Evolutionary conservation across 2,329 filamentous ascomycete species (phyloP).

Genomic region (Verticillium nubilum): DNA sequence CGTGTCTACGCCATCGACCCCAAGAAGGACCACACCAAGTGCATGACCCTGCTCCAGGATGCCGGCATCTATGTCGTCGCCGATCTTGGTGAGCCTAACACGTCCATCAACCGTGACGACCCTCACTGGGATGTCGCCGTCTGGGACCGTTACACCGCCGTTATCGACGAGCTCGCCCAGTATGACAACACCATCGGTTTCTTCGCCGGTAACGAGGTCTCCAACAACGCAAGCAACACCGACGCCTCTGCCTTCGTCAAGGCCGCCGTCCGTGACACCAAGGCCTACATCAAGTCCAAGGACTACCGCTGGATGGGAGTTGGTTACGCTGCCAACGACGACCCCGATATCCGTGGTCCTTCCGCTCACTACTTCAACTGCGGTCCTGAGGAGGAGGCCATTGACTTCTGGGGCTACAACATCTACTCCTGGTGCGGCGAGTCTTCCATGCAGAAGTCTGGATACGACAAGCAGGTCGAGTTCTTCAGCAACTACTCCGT

Average conservation of each 20-base stretch:
- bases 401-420: slow-evolving; percentile 99
- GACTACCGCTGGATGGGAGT: slow-evolving; percentile 77
- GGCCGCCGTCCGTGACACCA: slow-evolving; percentile 93
- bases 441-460: slow-evolving; percentile 69
- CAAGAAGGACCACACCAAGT: slow-evolving; percentile 67
- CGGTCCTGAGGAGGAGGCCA: slow-evolving; percentile 57
- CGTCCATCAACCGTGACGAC: slow-evolving; percentile 79
- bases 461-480: slow-evolving; percentile 74
- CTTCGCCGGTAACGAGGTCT: slow-evolving; percentile 98
- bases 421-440: slow-evolving; percentile 99
- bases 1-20: slow-evolving; percentile 93
- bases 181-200: slow-evolving; percentile 94
- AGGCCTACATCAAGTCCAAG: slow-evolving; percentile 83
- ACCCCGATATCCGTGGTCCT: slow-evolving; percentile 72
- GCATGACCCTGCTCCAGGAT: slow-evolving; percentile 77
- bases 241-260: slow-evolving; percentile 90
- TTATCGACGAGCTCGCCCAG: slow-evolving; percentile 73
- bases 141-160: slow-evolving; percentile 74
- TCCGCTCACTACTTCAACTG: slow-evolving; percentile 96
- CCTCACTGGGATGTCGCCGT: slow-evolving; percentile 76
- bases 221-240: slow-evolving; percentile 85
- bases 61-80: slow-evolving; percentile 94
- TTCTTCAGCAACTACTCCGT: slow-evolving; percentile 89
- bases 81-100: slow-evolving; percentile 75
- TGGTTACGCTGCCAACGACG: slow-evolving; percentile 94